Base-by-base conservation (phyloP, 2,329 filamentous ascomycete genomes). In the Scedosporium apiospermum region DNA sequence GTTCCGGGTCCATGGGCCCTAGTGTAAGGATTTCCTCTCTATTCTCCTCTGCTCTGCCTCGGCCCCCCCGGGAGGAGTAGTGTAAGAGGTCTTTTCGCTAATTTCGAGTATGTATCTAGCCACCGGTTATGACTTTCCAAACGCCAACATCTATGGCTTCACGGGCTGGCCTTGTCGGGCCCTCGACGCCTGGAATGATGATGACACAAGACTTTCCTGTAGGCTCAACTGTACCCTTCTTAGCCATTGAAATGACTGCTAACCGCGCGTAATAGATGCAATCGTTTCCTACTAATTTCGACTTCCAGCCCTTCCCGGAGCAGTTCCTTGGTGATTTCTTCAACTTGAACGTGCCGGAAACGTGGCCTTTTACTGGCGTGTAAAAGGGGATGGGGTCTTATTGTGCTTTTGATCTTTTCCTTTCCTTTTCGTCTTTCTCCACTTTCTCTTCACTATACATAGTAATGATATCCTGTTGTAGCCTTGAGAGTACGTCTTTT, bases 71-170 rank as follows among this genome's bases (percentile, higher is more conserved):
- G 7, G 6, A 3, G 30, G 30, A 34, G 30, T 34, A 14, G 69
- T 68, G 71, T 64, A 66, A 65, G 64, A 65, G 68, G 69, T 59
- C 69, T 42, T 42, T 49, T 60, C 38, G 18, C 10, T 14, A 5
- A 16, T 42, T 63, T 63, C 12, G 14, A 12, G 60, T 6, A 7
- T 21, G 14, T 53, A 27, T 60, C 70, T 76, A 69, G 76, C 68
- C 69, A 67, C 55, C 57, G 63, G 62, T 66, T 49, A 66, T 80
- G 78, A 74, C 77, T 58, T 71, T 75, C 51, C 77, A 75, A 18
- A 73, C 77, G 7, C 80, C 78, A 65, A 62, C 74, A 3, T 74
- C 76, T 66, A 69, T 73, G 63, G 69, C 74, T 16, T 65, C 72
- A 9, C 38, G 49, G n/a, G 60, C 38, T 34, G 30, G 30, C 3